Evolutionary conservation across 129 eudicot genomes (phyloP).

Genomic region (Ambrosia artemisiifolia): DNA sequence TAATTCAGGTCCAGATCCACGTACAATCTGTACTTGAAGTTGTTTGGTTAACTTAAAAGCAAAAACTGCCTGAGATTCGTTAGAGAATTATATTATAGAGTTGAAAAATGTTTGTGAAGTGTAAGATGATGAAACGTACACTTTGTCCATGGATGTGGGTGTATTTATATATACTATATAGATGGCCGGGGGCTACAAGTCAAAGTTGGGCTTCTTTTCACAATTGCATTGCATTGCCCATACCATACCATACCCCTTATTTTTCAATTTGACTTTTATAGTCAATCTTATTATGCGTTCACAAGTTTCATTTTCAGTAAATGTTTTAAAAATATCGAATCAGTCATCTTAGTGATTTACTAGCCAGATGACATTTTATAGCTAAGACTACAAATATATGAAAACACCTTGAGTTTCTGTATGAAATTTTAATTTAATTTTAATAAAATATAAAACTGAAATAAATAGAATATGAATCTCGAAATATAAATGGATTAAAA

Average conservation of each 20-base stretch:
- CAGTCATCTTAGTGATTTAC: too few species aligned
- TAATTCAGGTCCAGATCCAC: slow-evolving; percentile 10
- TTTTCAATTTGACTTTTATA: slow-evolving; percentile 29
- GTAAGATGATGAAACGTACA: slow-evolving; percentile 17
- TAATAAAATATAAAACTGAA: too few species aligned
- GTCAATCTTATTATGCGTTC: not conserved
- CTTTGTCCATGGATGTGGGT: not conserved
- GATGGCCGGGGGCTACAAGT: slow-evolving; percentile 11
- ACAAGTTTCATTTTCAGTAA: too few species aligned
- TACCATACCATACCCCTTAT: not conserved
- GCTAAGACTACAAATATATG: too few species aligned
- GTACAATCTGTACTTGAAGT: not conserved
- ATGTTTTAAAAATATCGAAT: too few species aligned
- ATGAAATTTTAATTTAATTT: too few species aligned
- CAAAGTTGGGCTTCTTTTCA: slow-evolving; percentile 9
- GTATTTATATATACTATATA: slow-evolving; percentile 22
- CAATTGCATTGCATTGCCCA: not conserved
- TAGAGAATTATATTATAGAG: not conserved
- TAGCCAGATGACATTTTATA: too few species aligned
- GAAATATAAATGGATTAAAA: too few species aligned
- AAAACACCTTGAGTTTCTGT: too few species aligned
- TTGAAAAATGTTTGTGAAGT: not conserved
- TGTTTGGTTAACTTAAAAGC: not conserved
- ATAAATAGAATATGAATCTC: too few species aligned
- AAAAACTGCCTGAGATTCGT: not conserved